A percentile compares a stretch with the other conserved stretches of the same genome.
Conservation (phyloP, 2,329 filamentous ascomycete species). For the Ophioceras dolichostomum region DNA sequence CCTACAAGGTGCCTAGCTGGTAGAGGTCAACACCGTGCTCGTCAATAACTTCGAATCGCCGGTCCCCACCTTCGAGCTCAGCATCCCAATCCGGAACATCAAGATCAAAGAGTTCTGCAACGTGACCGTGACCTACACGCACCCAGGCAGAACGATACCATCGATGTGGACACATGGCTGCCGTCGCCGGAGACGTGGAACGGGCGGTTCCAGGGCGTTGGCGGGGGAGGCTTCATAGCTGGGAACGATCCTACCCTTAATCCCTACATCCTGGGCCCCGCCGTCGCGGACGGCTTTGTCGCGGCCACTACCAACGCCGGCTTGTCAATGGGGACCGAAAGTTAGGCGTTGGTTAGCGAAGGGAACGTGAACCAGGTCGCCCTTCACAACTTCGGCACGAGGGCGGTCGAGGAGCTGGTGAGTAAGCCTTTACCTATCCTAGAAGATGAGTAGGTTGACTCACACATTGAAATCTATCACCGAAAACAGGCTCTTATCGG, state of each 20-base stretch:
- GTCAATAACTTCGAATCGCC: background rate
- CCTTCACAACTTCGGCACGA: conserved; percentile 11
- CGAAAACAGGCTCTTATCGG: too few species aligned
- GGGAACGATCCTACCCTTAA: too few species aligned
- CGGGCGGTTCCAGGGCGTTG: conserved; percentile 18
- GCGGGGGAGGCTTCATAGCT: conserved; percentile 16
- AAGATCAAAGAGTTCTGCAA: conserved; percentile 19
- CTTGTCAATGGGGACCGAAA: conserved; percentile 1
- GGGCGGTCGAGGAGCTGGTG: conserved; percentile 11
- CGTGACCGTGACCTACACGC: conserved; percentile 23
- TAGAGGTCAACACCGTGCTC: too few species aligned
- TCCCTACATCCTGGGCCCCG: conserved; percentile 3
- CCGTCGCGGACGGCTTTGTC: conserved; percentile 5
- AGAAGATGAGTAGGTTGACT: too few species aligned
- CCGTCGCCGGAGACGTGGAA: conserved; percentile 16
- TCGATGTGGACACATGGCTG: conserved; percentile 20
- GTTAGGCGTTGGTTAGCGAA: conserved; percentile 11
- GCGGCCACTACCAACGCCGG: conserved; percentile 19
- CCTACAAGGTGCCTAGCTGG: too few species aligned
- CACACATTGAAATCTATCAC: too few species aligned
- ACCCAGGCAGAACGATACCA: conserved; percentile 19
- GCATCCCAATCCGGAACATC: background rate
- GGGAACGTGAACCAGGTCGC: conserved; percentile 12
- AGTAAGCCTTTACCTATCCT: too few species aligned
- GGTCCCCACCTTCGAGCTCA: background rate